A percentile compares a stretch with the other conserved stretches of the same genome.
Evolutionary conservation across 495 filamentous ascomycete genomes (phyloP).

Genomic region (Hypoxylon rickii): DNA sequence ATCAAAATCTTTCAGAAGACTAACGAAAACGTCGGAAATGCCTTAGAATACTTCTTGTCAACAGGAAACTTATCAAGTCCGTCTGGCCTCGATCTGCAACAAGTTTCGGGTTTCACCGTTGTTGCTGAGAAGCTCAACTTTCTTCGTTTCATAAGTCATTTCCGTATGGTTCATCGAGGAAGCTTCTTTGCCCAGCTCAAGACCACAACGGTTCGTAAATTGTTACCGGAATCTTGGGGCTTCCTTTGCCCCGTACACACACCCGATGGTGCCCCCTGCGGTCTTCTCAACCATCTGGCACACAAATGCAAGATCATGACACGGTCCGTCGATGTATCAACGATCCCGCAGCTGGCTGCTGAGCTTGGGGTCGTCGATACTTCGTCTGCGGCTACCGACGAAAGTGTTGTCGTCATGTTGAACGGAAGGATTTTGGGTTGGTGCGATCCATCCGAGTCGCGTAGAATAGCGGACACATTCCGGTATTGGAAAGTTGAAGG

Average conservation of each 20-base stretch:
- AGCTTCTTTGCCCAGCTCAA: constrained; percentile 98
- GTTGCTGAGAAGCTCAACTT: constrained; percentile 99
- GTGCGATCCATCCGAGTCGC: constrained; percentile 82
- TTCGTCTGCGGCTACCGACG: constrained; percentile 73
- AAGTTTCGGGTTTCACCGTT: constrained; percentile 91
- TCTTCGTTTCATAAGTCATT: constrained; percentile 97
- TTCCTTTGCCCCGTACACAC: constrained; percentile 98
- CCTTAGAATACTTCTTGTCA: constrained; percentile 92
- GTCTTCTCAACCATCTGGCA: constrained; percentile 90
- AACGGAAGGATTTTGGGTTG: constrained; percentile 90
- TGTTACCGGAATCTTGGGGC: constrained; percentile 95
- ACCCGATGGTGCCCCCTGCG: constrained; percentile 93
- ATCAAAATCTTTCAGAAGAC: constrained; percentile 73
- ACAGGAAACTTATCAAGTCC: constrained; percentile 92
- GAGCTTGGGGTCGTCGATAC: constrained; percentile 76
- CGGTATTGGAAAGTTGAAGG: constrained; percentile 96
- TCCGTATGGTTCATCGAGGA: constrained; percentile 98
- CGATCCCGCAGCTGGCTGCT: constrained; percentile 69
- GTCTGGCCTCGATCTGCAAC: constrained; percentile 90
- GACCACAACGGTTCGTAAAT: constrained; percentile 93
- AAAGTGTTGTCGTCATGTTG: constrained; percentile 85
- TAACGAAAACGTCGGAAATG: constrained; percentile 85
- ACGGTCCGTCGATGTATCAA: constrained; percentile 66
- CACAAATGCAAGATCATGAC: constrained; percentile 94
- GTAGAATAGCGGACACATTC: constrained; percentile 77